Evolutionary conservation across 345 rosid genomes (phyloP).

Genomic region (Euclidium syriacum): DNA sequence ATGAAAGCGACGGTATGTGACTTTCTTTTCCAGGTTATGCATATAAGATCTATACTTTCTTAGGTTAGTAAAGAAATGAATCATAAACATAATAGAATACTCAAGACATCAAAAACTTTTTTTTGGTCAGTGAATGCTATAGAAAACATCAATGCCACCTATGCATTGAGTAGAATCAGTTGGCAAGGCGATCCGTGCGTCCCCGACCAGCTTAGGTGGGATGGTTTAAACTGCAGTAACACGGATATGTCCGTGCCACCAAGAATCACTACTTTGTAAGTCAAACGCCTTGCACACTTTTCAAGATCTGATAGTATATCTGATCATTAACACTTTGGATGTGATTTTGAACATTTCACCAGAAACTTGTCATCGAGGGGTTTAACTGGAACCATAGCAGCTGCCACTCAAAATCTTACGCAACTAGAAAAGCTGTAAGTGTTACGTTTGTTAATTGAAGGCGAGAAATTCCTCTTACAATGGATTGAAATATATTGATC

Average conservation of each 20-base stretch:
- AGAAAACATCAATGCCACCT: not conserved
- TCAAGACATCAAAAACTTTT: too few relatives aligned
- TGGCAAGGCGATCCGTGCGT: conserved; percentile 27
- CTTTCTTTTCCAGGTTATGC: not conserved
- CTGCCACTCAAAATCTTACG: conserved; percentile 20
- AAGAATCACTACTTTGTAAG: conserved; percentile 19
- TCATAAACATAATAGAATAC: not conserved
- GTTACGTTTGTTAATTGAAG: not conserved
- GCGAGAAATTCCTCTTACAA: not conserved
- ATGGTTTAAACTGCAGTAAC: not conserved
- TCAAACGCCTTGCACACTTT: not conserved
- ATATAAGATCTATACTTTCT: too few relatives aligned
- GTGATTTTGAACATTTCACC: not conserved
- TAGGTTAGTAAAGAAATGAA: not conserved
- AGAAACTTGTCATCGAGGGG: conserved; percentile 37
- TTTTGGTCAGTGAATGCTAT: not conserved
- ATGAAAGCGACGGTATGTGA: not conserved
- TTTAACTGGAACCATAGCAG: conserved; percentile 24
- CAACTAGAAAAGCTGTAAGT: conserved; percentile 34
- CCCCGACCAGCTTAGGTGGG: not conserved
- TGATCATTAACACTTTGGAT: not conserved
- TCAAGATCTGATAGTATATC: not conserved
- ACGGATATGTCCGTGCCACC: not conserved
- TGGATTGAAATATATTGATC: not conserved
- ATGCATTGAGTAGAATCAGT: not conserved